Evolutionary conservation across 768 basidiomycete species (phyloP).

Genomic region (Xerocomellus amylosporus): DNA sequence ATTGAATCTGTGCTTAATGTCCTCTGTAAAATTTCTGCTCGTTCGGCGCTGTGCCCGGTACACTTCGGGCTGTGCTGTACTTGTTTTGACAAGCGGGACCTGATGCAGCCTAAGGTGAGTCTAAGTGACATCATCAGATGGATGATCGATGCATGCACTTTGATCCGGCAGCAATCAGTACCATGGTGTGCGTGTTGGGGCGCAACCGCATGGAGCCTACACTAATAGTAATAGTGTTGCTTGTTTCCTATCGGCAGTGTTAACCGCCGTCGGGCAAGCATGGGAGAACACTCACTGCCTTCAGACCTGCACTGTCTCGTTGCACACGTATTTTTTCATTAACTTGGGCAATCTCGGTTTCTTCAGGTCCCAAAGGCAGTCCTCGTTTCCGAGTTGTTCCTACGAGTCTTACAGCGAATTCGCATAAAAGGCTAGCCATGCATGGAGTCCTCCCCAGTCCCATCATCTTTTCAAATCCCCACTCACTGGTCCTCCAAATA

Average conservation of each 20-base stretch:
- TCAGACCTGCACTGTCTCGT: not conserved
- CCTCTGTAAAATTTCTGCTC: not conserved
- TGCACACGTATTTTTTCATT: not conserved
- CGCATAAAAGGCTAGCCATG: slow-evolving; percentile 11
- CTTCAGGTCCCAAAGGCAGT: not conserved
- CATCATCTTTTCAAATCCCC: slow-evolving; percentile 13
- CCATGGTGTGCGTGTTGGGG: not conserved
- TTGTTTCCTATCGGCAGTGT: too few relatives aligned
- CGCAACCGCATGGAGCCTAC: not conserved
- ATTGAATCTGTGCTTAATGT: not conserved
- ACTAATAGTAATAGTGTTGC: not conserved
- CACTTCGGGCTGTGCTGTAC: not conserved
- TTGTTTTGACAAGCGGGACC: not conserved
- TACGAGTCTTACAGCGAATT: not conserved
- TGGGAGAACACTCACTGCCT: slow-evolving; percentile 5
- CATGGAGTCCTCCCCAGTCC: too few relatives aligned
- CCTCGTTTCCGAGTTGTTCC: slow-evolving; percentile 17
- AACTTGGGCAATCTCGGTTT: not conserved
- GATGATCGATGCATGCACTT: not conserved
- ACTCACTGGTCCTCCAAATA: slow-evolving; percentile 10
- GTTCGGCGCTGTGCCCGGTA: not conserved
- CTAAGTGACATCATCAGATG: not conserved
- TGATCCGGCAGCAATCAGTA: not conserved
- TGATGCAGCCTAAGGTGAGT: not conserved
- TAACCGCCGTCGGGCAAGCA: slow-evolving; percentile 3